Percentiles rank a stretch among this genome's conserved stretches.
phyloP scores from a whole-genome alignment of 1,139 yeast genomes.

The Diutina ranongensis region DNA sequence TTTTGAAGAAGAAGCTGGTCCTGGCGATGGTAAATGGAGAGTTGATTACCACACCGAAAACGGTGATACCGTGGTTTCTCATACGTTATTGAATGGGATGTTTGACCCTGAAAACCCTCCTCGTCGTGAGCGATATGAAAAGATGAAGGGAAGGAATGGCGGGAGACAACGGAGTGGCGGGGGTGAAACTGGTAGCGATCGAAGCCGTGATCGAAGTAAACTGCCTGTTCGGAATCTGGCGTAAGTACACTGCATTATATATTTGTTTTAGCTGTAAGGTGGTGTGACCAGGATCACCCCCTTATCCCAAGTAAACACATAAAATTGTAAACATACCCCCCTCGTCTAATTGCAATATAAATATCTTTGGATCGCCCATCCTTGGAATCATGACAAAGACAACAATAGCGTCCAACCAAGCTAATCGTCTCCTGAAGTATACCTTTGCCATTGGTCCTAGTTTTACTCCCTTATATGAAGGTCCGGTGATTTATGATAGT shows the following conservation, averaged over 20 bases:
- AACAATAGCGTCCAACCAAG: background rate
- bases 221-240: too few species aligned
- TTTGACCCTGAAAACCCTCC: constrained; percentile 8
- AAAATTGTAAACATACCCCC: too few species aligned
- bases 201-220: background rate
- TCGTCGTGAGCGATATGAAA: background rate
- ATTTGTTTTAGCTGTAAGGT: too few species aligned
- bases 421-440: background rate
- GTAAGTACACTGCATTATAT: too few species aligned
- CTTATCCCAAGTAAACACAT: too few species aligned
- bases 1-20: constrained; percentile 34
- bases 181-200: too few species aligned
- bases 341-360: too few species aligned
- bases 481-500: too few species aligned
- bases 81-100: constrained; percentile 27
- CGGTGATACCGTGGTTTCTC: constrained; percentile 26
- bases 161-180: background rate
- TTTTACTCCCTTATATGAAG: background rate
- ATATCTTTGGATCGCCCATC: too few species aligned
- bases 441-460: background rate
- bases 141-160: background rate
- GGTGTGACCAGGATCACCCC: too few species aligned
- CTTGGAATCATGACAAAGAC: too few species aligned
- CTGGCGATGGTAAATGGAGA: constrained; percentile 34
- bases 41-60: constrained; percentile 22